Evolutionary conservation across 495 filamentous ascomycete species (phyloP).

Genomic region (Astrothelium macrocarpum): DNA sequence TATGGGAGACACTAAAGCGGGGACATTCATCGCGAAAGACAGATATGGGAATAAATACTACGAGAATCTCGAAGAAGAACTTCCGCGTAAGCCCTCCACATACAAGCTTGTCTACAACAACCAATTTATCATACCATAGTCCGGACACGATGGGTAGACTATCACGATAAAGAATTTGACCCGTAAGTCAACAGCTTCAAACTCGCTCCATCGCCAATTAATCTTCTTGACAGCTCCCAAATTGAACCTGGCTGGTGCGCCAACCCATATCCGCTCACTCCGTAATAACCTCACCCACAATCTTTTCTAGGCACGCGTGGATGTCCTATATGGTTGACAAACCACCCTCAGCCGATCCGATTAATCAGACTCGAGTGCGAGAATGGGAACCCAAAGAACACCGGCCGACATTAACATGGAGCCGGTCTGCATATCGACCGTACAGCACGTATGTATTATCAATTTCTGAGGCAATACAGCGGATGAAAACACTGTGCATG

Average conservation of each 20-base stretch:
- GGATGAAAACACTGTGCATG: background rate
- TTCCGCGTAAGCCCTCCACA: conserved; percentile 60
- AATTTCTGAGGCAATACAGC: background rate
- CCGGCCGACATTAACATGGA: conserved; percentile 61
- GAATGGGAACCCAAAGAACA: conserved; percentile 70
- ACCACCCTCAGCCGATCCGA: conserved; percentile 65
- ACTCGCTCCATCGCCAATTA: background rate
- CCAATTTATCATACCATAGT: conserved; percentile 45
- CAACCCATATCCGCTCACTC: too few species aligned
- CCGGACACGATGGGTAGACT: conserved; percentile 96
- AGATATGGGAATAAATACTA: conserved; percentile 94
- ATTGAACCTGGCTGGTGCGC: conserved; percentile 87
- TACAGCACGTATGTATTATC: conserved; percentile 71
- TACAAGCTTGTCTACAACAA: background rate
- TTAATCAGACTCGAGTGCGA: conserved; percentile 54
- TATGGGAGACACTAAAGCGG: conserved; percentile 92
- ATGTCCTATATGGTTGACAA: conserved; percentile 88
- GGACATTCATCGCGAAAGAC: conserved; percentile 75
- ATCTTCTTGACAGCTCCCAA: conserved; percentile 45
- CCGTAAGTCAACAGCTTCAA: conserved; percentile 43
- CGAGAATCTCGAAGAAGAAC: conserved; percentile 85
- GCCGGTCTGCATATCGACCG: conserved; percentile 72
- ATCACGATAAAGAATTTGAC: conserved; percentile 78
- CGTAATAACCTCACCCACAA: background rate
- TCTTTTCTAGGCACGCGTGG: conserved; percentile 72